Evolutionary conservation across 352 stramenopile genomes (phyloP).

Genomic region (Globisporangium spiculum): DNA sequence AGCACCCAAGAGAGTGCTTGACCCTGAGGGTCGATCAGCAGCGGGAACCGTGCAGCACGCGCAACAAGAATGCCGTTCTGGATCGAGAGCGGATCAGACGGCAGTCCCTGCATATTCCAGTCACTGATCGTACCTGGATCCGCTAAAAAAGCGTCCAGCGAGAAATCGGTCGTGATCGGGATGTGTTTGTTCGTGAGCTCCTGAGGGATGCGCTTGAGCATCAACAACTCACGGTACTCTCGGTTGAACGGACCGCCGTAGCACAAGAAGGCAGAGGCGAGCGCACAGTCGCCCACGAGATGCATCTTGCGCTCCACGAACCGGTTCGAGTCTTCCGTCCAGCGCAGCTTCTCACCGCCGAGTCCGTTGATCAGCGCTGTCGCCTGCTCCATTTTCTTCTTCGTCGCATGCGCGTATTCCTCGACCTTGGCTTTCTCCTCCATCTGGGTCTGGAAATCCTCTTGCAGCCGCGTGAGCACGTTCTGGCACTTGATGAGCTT

Average conservation of each 20-base stretch:
- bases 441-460: slow-evolving; percentile 89
- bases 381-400: slow-evolving; percentile 90
- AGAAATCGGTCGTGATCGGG: slow-evolving; percentile 57
- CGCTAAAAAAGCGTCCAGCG: slow-evolving; percentile 71
- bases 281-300: slow-evolving; percentile 84
- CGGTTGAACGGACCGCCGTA: slow-evolving; percentile 92
- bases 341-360: slow-evolving; percentile 76
- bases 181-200: slow-evolving; percentile 70
- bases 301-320: slow-evolving; percentile 81
- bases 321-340: slow-evolving; percentile 86
- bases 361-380: slow-evolving; percentile 87
- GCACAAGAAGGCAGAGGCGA: slow-evolving; percentile 84
- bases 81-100: slow-evolving; percentile 85
- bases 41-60: slow-evolving; percentile 64
- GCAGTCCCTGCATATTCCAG: slow-evolving; percentile 87
- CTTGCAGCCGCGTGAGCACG: slow-evolving; percentile 67
- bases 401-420: slow-evolving; percentile 74
- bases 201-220: slow-evolving; percentile 55
- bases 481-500: slow-evolving; percentile 67
- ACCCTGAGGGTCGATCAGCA: slow-evolving; percentile 90
- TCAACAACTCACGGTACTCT: slow-evolving; percentile 65
- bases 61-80: slow-evolving; percentile 91
- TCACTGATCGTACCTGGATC: slow-evolving; percentile 81
- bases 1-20: slow-evolving; percentile 88
- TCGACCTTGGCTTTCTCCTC: slow-evolving; percentile 85